Base-by-base conservation (phyloP, 306 rosid genomes). In the Arachis hypogaea region DNA sequence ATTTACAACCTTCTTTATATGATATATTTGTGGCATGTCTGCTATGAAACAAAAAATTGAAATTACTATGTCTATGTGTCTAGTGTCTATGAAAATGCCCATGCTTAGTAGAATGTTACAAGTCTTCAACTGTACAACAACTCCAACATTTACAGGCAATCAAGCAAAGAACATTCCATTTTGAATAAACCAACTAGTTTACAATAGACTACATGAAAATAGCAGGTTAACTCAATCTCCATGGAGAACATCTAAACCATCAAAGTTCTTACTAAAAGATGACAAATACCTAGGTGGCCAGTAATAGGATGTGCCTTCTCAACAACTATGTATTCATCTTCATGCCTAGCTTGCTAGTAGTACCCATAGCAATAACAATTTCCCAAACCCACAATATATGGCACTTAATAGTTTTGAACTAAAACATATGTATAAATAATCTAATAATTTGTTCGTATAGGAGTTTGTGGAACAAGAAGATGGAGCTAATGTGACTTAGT, bases 281-380 rank as follows among this genome's bases (percentile, higher is more conserved):
- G 63, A 62, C 44, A 43, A 46, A 59, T 38, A 38, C n/a, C 62
- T 42, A 63, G 6, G 50, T 66, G 49, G 41, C 42, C 46, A 50
- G 16, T 28, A 79, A 58, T 28, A 47, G 59, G 36, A 7, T 29
- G 36, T 58, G 63, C 4, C 59, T 61, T 68, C 33, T 73, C 22
- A 57, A 77, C 47, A 56, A 72, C 57, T 60, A 14, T 14, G 14
- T 55, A 72, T 60, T 73, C 69, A 68, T 60, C 14, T 14, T 14
- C 14, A 14, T 14, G 14, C 14, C 14, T 14, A 14, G 14, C 14
- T 14, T 14, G 14, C 14, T 14, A 14, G 14, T 14, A 14, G 14
- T 14, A 14, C 14, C 14, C 14, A 14, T 14, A 14, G 14, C 14
- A 14, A 14, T 14, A 14, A 14, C 14, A 14, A 14, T 14, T 14